These are phyloP conservation scores for Phyllostachys edulis DNA, from an alignment of 176 grass and related monocot genomes.

Conservation along the genomic window DNA sequence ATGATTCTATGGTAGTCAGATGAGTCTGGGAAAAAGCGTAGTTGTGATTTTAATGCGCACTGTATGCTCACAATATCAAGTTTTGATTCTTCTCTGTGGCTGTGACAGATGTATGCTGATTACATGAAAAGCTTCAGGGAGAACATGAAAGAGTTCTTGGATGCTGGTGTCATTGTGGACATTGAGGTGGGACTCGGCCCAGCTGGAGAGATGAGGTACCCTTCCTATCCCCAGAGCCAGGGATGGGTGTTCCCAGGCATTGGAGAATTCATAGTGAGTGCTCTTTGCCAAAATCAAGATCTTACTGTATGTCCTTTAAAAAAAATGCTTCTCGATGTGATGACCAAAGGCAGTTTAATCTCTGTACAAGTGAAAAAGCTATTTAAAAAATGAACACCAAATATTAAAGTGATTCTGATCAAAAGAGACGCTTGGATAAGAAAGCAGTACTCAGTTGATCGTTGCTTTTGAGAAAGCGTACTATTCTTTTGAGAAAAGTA, in stretches of 20 bases:
- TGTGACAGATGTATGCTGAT: slow-evolving; percentile 75
- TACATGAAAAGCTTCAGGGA: slow-evolving; percentile 89
- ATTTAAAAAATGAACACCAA: not conserved
- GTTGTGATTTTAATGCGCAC: not conserved
- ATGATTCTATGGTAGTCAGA: not conserved
- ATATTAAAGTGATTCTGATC: not conserved
- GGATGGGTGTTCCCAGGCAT: slow-evolving; percentile 86
- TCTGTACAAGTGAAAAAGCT: not conserved
- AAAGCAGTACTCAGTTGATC: not conserved
- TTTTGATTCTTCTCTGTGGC: not conserved
- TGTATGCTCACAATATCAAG: not conserved
- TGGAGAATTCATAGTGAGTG: slow-evolving; percentile 83
- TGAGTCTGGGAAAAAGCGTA: not conserved
- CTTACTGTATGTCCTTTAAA: not conserved
- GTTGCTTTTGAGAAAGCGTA: not conserved
- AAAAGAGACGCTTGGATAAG: not conserved
- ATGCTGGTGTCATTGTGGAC: slow-evolving; percentile 60
- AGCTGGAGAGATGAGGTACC: slow-evolving; percentile 87
- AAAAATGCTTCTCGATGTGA: slow-evolving; percentile 17
- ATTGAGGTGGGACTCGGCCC: slow-evolving; percentile 94
- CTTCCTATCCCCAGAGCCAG: slow-evolving; percentile 70
- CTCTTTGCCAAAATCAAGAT: slow-evolving; percentile 11
- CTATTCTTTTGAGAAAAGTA: slow-evolving; percentile 19
- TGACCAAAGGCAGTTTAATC: slow-evolving; percentile 18
- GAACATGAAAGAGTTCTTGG: slow-evolving; percentile 72